A percentile compares a stretch with the other conserved stretches of the same genome.
Conservation (phyloP, 2,329 filamentous ascomycete species). For the Scopulariopsis brevicaulis region DNA sequence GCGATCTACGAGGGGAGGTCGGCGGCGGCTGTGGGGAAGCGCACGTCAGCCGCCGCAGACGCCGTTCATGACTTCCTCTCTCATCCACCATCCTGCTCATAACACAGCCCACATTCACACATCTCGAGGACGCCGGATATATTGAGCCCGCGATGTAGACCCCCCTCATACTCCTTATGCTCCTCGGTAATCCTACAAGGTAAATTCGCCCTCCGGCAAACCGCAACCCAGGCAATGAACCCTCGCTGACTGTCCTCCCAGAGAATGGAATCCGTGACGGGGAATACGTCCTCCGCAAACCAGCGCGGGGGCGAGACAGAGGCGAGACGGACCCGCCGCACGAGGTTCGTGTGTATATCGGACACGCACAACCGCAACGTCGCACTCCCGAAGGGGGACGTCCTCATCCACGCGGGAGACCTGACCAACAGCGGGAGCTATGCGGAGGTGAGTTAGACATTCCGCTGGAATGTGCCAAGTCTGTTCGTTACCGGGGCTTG, state of each 20-base stretch:
- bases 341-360: constrained; percentile 63
- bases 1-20: too few species aligned
- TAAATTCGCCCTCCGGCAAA: too few species aligned
- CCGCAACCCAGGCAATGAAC: too few species aligned
- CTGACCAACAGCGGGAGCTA: constrained; percentile 61
- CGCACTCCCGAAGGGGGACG: constrained; percentile 59
- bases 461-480: not conserved
- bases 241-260: not conserved
- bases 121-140: not conserved
- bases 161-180: too few species aligned
- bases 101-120: not conserved
- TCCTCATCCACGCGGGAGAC: constrained; percentile 68
- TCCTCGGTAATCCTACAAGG: too few species aligned
- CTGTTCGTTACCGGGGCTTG: too few species aligned
- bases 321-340: constrained; percentile 24
- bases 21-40: not conserved
- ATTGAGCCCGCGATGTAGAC: too few species aligned
- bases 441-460: constrained; percentile 27
- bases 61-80: not conserved
- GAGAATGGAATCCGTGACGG: not conserved
- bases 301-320: not conserved
- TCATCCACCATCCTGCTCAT: not conserved
- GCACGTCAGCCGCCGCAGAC: not conserved
- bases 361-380: constrained; percentile 61
- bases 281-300: not conserved